Base-by-base conservation (phyloP, 2,329 filamentous ascomycete genomes). In the Graphilbum sp. region DNA sequence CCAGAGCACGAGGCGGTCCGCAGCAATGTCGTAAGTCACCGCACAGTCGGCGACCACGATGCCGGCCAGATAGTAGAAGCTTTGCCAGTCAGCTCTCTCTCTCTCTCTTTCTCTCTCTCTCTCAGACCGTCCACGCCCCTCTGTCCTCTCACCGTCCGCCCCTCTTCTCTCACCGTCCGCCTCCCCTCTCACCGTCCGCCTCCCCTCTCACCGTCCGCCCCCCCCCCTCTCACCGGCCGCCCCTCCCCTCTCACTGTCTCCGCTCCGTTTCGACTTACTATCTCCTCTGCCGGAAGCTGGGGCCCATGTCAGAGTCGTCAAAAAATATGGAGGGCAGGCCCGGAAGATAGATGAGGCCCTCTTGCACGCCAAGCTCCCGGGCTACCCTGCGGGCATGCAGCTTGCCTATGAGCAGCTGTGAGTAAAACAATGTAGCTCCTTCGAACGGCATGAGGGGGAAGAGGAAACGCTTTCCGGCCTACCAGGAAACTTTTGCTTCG, bases 1-100 rank as follows among this genome's bases (percentile, higher is more conserved):
- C 69, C 79, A 90, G 21, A 88, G 68, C 5, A 68, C 72, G 40
- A 90, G 67, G 18, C 61, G 58, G 52, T 87, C 79, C 11, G 59
- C 58, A 18, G 52, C 57, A 35, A 75, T 64, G 43, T 75, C 68
- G 47, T 74, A 75, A 2, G 71, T 75, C 25, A 70, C 61, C 35
- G 59, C 58, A 49, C 67, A 72, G 46, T 67, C 65, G 2, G 66
- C 57, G 43, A 72, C 67, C 52, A 72, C 55, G 41, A 60, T 63
- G 27, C 71, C 71, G 21, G 62, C 60, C 39, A 75, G 50, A 50
- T 75, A 75, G 52, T 66, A 75, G 53, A 75, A 75, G 58, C 69
- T 73, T 38, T 35, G 25, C 36, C 16, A 13, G 13, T 29, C 7
- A 7, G 23, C 23, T 25, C 23, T 25, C 23, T 25, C n/a, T n/a